Base-by-base conservation (phyloP, 2,329 filamentous ascomycete genomes). In the Aspergillus sp. region DNA sequence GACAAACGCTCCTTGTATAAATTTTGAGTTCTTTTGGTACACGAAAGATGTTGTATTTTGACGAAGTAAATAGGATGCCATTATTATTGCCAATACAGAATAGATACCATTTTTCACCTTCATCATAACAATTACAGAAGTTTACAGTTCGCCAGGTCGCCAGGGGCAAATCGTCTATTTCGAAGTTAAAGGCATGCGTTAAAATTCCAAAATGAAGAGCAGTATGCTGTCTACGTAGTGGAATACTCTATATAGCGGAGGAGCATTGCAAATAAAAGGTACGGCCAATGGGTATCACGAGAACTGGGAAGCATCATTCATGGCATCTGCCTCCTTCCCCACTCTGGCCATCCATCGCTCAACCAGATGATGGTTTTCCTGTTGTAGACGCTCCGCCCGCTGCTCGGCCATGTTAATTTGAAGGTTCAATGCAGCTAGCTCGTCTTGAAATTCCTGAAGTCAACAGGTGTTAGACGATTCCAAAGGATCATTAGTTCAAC, bases 311-410 rank as follows among this genome's bases (percentile, higher is more conserved):
- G 78, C 75, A 50, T 82, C 72, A 68, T 98, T 98, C 88, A 96
- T 93, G 61, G 85, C 87, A 55, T 95, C 90, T 11, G 90, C 93
- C 77, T 97, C 93, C 70, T 88, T 84, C 4, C 87, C 89, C 84
- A 95, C 95, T 62, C 89, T 83, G 69, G 85, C 86, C 89, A 98
- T 93, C 91, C 93, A 98, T 54, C 95, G 83, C 71, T 92, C 89
- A 53, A 97, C 87, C 55, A 99, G 81, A 64, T 96, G 90, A 69
- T 90, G 87, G 70, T 98, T 98, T 72, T 98, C 95, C 58, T 81
- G 83, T 70, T 87, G 85, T 61, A 96, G 78, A 73, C 86, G 87
- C 70, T 88, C 86, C 26, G 84, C 81, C 68, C 86, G 85, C 71
- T 93, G 85, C 72, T 96, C 92, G 3, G 89, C 87, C 80, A 97